phyloP scores from a whole-genome alignment of 805 yeast species.

The Candida alai region DNA sequence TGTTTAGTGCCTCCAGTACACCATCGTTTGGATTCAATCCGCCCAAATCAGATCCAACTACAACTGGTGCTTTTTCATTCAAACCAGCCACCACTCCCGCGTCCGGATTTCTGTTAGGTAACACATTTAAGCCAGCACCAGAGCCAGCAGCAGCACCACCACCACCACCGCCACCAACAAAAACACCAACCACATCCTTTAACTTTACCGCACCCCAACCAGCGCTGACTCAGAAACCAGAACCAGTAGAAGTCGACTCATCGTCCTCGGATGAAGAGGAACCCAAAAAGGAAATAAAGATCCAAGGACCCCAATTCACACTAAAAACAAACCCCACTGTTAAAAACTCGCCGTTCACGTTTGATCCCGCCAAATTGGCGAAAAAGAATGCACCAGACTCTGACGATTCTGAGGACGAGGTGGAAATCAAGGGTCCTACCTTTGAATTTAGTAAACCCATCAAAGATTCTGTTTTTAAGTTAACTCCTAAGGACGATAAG shows the following conservation, averaged over 20 bases:
- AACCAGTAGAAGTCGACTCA: conserved; percentile 10
- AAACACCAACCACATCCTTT: no score
- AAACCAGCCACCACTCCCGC: conserved; percentile 2
- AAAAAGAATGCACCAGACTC: conserved; percentile 23
- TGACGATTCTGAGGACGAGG: conserved; percentile 57
- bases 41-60: neutral
- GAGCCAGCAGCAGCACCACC: neutral
- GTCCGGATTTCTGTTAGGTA: conserved; percentile 1
- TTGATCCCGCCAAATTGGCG: conserved; percentile 28
- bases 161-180: no score
- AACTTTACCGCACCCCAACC: no score
- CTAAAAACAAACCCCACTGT: conserved; percentile 24
- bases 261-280: conserved; percentile 24
- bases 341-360: conserved; percentile 36
- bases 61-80: conserved; percentile 1
- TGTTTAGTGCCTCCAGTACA: neutral
- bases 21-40: conserved; percentile 5
- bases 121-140: neutral
- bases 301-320: conserved; percentile 37
- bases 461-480: conserved; percentile 31
- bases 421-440: conserved; percentile 70
- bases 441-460: conserved; percentile 45
- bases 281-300: conserved; percentile 22
- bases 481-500: conserved; percentile 7
- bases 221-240: no score